Evolutionary conservation across 1,284 basidiomycete species (phyloP), one percentile per base, ranked within the genome.

Genomic region (Puccinia coronata): DNA sequence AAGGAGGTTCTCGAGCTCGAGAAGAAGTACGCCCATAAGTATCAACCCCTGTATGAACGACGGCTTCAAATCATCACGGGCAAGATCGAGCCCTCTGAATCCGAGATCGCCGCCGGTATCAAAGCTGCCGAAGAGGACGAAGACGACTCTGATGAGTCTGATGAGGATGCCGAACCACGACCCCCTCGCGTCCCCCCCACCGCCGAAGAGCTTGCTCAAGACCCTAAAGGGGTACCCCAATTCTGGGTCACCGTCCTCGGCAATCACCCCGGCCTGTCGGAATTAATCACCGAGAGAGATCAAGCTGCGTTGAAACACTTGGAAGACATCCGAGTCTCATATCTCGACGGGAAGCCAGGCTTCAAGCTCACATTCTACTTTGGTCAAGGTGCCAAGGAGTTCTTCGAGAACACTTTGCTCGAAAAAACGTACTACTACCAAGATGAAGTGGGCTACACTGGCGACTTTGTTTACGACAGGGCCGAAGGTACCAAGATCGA

Each of bases 401-500:
- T 81, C 39, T 81, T 81, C 57, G 70, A 73, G 59, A 81, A 81
- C 12, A 61, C 36, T n/a, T 36, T 31, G n/a, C 69, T 81, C 25
- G 79, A 81, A 65, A 81, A 81, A 28, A 81, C 79, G 25, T 81
- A 81, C n/a, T 81, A 81, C 59, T 81, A 81, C 31, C 79, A 81
- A 43, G 79, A 81, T 31, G 70, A 65, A 65, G 79, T 81, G 31
- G 79, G 79, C 31, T 81, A 81, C 47, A 70, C 55, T 31, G 79
- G 79, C 28, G 79, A 81, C 61, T 81, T 81, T 74, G 71, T 81
- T 53, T 81, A 81, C 71, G 79, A 81, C 28, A 81, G 73, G 39
- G 79, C 79, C 20, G 79, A 81, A 67, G 71, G 79, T n/a, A 81
- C 79, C 34, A 63, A 67, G 59, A 74, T 81, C 28, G 55, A 73